Evolutionary conservation across 768 basidiomycete species (phyloP), one percentile per base, ranked within the genome.

Genomic region (Leccinum uliginosum): DNA sequence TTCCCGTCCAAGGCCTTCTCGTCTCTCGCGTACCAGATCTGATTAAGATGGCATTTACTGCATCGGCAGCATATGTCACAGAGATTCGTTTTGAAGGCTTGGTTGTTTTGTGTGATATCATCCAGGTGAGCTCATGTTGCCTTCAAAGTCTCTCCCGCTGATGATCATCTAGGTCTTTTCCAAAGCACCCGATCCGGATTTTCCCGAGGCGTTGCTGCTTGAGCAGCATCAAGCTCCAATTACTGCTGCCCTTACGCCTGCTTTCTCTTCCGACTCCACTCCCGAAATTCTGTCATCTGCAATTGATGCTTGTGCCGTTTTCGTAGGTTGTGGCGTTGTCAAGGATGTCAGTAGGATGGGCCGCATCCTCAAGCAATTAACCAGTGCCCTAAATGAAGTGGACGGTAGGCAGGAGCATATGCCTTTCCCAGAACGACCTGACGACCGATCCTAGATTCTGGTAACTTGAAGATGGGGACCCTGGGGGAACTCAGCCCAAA

Each of bases 221-320:
- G 96, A 99, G 68, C 97, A 99, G 70, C 90, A 97, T 71, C 97
- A 99, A 74, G 96, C 97, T 0, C 96, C 97, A 0, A 96, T 99
- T 58, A 97, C 96, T 2, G 93, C 97, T 19, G 97, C 97, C 0
- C 79, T 98, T 17, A 98, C 96, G 0, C 96, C 97, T 0, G 94
- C 95, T 0, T 98, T 99, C 67, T 93, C 93, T 1, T 81, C 92
- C 0, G 97, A 98, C 67, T 92, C 94, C 1, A 93, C 93, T 1
- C 96, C 96, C 0, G 96, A 99, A 68, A 95, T 98, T 30, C 67
- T 98, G 40, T 91, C 95, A 0, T 87, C 91, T 24, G 96, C 94
- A 1, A 86, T 98, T 17, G 85, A 93, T 66, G 89, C 93, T 10
- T 98, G 96, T 64, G 97, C 96, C 3, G 81, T 93, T 8, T 98